These are phyloP conservation scores for Neoascochyta sp. DNA, from an alignment of 2,329 filamentous ascomycete species.

Conservation along the genomic window DNA sequence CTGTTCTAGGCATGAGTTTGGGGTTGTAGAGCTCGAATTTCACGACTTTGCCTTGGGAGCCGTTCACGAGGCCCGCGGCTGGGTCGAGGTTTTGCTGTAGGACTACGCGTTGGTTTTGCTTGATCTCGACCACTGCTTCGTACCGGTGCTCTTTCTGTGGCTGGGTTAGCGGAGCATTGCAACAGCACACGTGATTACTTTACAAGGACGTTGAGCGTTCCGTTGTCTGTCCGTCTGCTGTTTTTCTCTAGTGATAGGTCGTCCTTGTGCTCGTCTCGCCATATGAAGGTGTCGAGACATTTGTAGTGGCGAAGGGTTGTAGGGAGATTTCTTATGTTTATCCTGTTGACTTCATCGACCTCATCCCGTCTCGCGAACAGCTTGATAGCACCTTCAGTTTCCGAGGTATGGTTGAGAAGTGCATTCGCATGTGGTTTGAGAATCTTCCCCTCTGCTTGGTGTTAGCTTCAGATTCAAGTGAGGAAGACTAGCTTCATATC, in stretches of 20 bases:
- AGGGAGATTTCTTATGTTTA: slow-evolving; percentile 31
- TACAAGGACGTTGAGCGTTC: slow-evolving; percentile 20
- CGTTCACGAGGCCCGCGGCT: slow-evolving; percentile 31
- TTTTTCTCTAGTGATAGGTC: slow-evolving; percentile 15
- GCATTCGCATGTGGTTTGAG: slow-evolving; percentile 38
- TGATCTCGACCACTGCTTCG: slow-evolving; percentile 45
- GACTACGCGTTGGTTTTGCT: slow-evolving; percentile 52
- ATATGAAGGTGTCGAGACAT: slow-evolving; percentile 44
- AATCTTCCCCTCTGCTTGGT: slow-evolving; percentile 23
- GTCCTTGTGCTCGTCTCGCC: slow-evolving; percentile 28
- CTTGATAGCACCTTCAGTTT: slow-evolving; percentile 44
- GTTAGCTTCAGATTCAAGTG: too few species aligned
- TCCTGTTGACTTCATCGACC: slow-evolving; percentile 33
- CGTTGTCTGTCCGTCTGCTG: slow-evolving; percentile 3
- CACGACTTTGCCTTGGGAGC: slow-evolving; percentile 31
- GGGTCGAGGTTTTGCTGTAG: slow-evolving; percentile 50
- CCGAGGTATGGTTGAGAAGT: slow-evolving; percentile 39
- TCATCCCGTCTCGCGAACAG: slow-evolving; percentile 44
- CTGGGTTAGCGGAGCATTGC: not conserved
- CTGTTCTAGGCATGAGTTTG: slow-evolving; percentile 26
- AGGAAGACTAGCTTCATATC: too few species aligned
- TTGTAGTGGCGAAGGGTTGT: slow-evolving; percentile 22
- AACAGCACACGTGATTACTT: not conserved
- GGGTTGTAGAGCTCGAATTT: slow-evolving; percentile 38
- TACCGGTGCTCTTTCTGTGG: slow-evolving; percentile 45